phyloP scores from a whole-genome alignment of 140 eudicot species.

The Anethum foeniculum region DNA sequence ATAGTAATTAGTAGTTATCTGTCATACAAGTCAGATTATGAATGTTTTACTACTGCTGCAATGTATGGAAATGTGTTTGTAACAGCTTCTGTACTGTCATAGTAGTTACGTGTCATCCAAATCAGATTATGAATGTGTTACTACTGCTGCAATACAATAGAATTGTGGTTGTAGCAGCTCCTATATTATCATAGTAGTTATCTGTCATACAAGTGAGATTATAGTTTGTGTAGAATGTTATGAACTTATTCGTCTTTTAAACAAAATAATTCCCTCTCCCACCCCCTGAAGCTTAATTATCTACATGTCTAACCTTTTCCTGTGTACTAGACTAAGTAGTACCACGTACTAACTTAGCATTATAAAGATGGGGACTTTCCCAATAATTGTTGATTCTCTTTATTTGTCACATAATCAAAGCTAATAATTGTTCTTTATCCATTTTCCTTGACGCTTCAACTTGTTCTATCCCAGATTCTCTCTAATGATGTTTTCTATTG shows the following conservation, averaged over 20 bases:
- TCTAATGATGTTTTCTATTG: background rate
- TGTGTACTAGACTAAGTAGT: background rate
- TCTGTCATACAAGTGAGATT: background rate
- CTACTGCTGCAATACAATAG: background rate
- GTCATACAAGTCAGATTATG: background rate
- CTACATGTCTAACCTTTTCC: background rate
- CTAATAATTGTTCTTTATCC: background rate
- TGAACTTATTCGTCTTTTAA: background rate
- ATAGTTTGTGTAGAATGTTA: background rate
- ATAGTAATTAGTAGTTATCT: background rate
- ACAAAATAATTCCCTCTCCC: background rate
- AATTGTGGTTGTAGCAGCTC: background rate
- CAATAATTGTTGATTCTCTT: background rate
- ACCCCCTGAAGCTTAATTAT: background rate
- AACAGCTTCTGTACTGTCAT: background rate
- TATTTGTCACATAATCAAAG: background rate
- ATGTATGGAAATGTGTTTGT: background rate
- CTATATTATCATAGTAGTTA: background rate
- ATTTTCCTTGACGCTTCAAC: background rate
- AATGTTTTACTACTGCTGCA: background rate
- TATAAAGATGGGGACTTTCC: background rate
- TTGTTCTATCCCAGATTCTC: background rate
- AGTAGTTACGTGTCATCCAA: background rate
- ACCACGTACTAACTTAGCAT: background rate
- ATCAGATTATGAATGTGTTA: background rate